Evolutionary conservation across 1,284 basidiomycete genomes (phyloP).

Genomic region (Apiotrichum gracile): DNA sequence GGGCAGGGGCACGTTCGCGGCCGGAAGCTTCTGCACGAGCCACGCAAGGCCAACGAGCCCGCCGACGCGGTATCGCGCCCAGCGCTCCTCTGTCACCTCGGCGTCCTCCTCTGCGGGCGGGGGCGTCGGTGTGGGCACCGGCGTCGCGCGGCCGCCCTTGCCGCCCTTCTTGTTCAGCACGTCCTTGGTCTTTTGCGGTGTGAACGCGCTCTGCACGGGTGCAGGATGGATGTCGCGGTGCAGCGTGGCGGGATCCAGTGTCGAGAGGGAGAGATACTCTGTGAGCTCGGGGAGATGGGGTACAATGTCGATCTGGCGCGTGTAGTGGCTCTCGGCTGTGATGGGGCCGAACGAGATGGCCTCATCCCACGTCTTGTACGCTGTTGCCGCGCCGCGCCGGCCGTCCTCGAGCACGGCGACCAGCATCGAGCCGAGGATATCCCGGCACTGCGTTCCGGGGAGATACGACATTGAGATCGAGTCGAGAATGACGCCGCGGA

Average conservation of each 20-base stretch:
- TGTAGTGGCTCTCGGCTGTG: neutral
- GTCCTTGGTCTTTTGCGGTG: slow-evolving; percentile 11
- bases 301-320: slow-evolving; percentile 42
- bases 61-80: slow-evolving; percentile 63
- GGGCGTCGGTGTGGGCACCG: slow-evolving; percentile 9
- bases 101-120: slow-evolving; percentile 26
- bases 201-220: slow-evolving; percentile 27
- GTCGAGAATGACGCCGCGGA: slow-evolving; percentile 57
- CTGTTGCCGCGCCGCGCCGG: slow-evolving; percentile 31
- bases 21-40: slow-evolving; percentile 37
- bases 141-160: slow-evolving; percentile 5
- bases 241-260: slow-evolving; percentile 62
- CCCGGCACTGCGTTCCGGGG: slow-evolving; percentile 59
- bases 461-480: slow-evolving; percentile 50
- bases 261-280: slow-evolving; percentile 47
- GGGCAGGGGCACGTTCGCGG: slow-evolving; percentile 15
- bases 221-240: slow-evolving; percentile 65
- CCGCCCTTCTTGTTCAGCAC: slow-evolving; percentile 1
- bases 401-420: slow-evolving; percentile 45
- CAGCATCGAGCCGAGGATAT: slow-evolving; percentile 72
- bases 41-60: slow-evolving; percentile 66
- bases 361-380: slow-evolving; percentile 31
- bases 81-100: slow-evolving; percentile 56
- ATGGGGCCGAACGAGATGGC: slow-evolving; percentile 21
- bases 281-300: slow-evolving; percentile 39